Evolutionary conservation across 495 filamentous ascomycete genomes (phyloP).

Genomic region (Daldinia decipiens): DNA sequence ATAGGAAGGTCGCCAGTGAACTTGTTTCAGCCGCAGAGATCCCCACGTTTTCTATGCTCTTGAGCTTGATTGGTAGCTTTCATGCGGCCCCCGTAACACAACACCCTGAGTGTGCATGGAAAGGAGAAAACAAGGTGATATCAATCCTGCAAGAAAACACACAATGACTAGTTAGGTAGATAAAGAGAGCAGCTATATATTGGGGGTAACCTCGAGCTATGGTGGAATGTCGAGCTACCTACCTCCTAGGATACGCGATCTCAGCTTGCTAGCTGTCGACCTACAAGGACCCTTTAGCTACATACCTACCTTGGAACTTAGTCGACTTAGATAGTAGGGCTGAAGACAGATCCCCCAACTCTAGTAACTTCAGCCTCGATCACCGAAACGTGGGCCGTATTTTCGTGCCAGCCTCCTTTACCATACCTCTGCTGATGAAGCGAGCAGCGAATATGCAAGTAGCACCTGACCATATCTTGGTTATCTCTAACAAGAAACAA

Average conservation of each 20-base stretch:
- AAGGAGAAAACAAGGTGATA: slow-evolving; percentile 5
- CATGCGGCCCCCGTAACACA: slow-evolving; percentile 24
- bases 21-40: slow-evolving; percentile 32
- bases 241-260: not conserved
- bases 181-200: slow-evolving; percentile 13
- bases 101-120: slow-evolving; percentile 16
- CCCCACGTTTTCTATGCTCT: slow-evolving; percentile 29
- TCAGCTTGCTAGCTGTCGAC: slow-evolving; percentile 18
- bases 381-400: slow-evolving; percentile 34
- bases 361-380: slow-evolving; percentile 36
- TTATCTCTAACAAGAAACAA: slow-evolving; percentile 3
- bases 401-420: not conserved
- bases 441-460: not conserved
- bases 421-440: not conserved
- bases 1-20: slow-evolving; percentile 16
- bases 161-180: slow-evolving; percentile 20
- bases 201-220: slow-evolving; percentile 8
- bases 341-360: slow-evolving; percentile 16
- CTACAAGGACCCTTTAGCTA: not conserved
- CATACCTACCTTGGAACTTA: not conserved
- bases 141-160: not conserved
- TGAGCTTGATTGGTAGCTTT: slow-evolving; percentile 34
- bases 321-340: slow-evolving; percentile 14
- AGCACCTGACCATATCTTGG: slow-evolving; percentile 1
- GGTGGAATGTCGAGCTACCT: not conserved